These are phyloP conservation scores for Pythium grandisporangium DNA, from an alignment of 352 stramenopile species.

Conservation along the genomic window DNA sequence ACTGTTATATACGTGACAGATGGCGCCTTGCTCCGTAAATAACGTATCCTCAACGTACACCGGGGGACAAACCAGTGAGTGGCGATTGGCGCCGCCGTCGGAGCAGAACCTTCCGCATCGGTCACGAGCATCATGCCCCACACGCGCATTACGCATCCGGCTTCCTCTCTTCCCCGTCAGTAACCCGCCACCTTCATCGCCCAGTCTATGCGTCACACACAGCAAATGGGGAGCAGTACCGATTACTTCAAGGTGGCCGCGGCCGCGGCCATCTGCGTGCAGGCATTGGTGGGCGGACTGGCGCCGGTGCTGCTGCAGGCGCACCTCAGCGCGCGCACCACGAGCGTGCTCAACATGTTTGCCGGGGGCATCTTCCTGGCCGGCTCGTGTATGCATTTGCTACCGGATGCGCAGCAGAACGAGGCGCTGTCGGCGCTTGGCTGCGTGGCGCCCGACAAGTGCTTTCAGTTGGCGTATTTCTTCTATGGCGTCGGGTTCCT, in stretches of 20 bases:
- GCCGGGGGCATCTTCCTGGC: constrained; percentile 74
- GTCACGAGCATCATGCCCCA: too few species aligned
- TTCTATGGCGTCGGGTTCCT: constrained; percentile 75
- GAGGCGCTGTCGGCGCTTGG: constrained; percentile 30
- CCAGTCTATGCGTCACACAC: too few species aligned
- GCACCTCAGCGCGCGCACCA: constrained; percentile 20
- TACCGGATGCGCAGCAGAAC: constrained; percentile 69
- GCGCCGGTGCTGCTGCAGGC: constrained; percentile 36
- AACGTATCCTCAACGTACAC: too few species aligned
- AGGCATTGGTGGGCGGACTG: constrained; percentile 44
- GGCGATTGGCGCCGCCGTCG: too few species aligned
- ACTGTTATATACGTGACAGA: too few species aligned
- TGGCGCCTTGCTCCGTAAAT: too few species aligned
- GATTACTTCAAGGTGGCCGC: constrained; percentile 69
- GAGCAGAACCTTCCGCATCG: too few species aligned
- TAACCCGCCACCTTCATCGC: too few species aligned
- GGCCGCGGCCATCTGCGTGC: constrained; percentile 39
- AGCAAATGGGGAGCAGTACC: too few species aligned
- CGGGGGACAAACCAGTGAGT: too few species aligned
- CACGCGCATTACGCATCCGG: too few species aligned
- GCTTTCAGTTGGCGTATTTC: constrained; percentile 73
- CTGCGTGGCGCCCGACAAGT: constrained; percentile 34
- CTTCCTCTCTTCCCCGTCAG: too few species aligned
- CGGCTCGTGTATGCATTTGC: constrained; percentile 68
- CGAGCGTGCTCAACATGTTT: constrained; percentile 74